Conservation (phyloP, 352 stramenopile species). For the Phytophthora pinifolia region DNA sequence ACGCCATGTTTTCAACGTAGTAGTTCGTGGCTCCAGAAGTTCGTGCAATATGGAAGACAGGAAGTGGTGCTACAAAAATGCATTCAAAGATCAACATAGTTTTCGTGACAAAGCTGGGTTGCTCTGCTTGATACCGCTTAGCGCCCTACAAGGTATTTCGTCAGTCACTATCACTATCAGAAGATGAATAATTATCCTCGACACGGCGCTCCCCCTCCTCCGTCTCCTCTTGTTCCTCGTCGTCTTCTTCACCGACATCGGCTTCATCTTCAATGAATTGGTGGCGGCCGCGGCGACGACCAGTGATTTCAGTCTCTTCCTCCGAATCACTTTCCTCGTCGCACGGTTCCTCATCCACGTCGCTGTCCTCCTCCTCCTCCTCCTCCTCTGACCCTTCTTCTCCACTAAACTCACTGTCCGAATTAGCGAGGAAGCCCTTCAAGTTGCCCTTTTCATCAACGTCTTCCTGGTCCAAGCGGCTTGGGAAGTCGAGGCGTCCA, state of each 20-base stretch:
- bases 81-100: too few relatives aligned
- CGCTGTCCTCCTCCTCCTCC: constrained; percentile 42
- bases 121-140: too few relatives aligned
- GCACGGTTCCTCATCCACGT: constrained; percentile 42
- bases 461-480: constrained; percentile 76
- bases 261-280: constrained; percentile 84
- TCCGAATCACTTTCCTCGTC: constrained; percentile 74
- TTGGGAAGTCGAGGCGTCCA: constrained; percentile 76
- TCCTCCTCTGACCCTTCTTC: constrained; percentile 44
- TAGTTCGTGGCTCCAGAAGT: neutral
- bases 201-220: constrained; percentile 32
- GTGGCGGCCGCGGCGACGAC: constrained; percentile 33
- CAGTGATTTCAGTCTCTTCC: constrained; percentile 44
- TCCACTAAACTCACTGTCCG: constrained; percentile 69
- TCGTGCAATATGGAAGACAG: too few relatives aligned
- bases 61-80: neutral
- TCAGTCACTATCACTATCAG: constrained; percentile 30
- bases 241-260: constrained; percentile 62
- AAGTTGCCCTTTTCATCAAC: constrained; percentile 84
- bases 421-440: constrained; percentile 60
- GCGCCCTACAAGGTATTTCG: too few relatives aligned
- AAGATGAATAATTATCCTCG: constrained; percentile 20
- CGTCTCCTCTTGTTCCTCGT: constrained; percentile 33
- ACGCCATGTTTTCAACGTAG: constrained; percentile 30
- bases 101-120: neutral